Evolutionary conservation across 73 alveolate species (phyloP).

Genomic region (Paramecium tetraurelia): DNA sequence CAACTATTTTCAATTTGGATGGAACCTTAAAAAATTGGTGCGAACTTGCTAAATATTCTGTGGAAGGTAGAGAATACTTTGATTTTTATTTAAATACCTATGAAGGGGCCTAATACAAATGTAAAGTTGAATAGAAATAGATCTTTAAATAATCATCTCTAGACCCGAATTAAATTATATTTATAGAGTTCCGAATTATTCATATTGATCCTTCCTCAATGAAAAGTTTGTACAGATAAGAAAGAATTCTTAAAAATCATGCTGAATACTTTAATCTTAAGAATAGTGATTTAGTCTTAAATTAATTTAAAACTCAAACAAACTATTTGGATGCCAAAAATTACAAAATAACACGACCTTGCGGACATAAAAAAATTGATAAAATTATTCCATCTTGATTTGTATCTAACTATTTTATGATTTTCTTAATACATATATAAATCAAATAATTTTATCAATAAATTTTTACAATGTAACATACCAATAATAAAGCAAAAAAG

Average conservation of each 20-base stretch:
- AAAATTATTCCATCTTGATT: not conserved
- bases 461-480: not conserved
- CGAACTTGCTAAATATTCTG: slow-evolving; percentile 37
- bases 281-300: not conserved
- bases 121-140: slow-evolving; percentile 26
- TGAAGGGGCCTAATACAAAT: slow-evolving; percentile 15
- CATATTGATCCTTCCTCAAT: not conserved
- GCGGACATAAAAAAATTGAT: slow-evolving; percentile 10
- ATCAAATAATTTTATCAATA: not conserved
- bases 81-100: slow-evolving; percentile 11
- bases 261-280: not conserved
- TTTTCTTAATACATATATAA: not conserved
- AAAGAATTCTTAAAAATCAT: not conserved
- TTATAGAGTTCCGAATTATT: not conserved
- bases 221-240: not conserved
- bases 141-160: not conserved
- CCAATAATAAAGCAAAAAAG: not conserved
- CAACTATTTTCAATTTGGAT: slow-evolving; percentile 10
- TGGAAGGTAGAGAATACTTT: slow-evolving; percentile 23
- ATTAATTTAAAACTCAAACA: not conserved
- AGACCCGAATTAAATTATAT: not conserved
- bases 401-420: not conserved
- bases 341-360: not conserved
- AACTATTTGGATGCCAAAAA: slow-evolving; percentile 19
- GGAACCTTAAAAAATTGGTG: slow-evolving; percentile 47